A percentile compares a stretch with the other conserved stretches of the same genome.
These are phyloP conservation scores for Arthrinium puccinioides DNA, from an alignment of 2,329 filamentous ascomycete genomes.

Conservation along the genomic window DNA sequence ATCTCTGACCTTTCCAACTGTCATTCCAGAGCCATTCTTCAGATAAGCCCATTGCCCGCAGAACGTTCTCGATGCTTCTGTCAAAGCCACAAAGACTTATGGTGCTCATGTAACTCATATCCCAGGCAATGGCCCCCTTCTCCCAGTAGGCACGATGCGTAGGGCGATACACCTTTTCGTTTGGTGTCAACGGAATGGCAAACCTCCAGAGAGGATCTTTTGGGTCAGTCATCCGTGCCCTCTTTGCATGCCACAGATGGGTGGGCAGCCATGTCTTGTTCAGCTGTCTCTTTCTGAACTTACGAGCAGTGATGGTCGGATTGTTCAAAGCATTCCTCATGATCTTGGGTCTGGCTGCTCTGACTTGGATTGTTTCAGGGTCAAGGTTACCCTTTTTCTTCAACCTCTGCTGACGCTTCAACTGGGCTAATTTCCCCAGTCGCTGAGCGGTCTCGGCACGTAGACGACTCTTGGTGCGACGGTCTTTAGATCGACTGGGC, in stretches of 20 bases:
- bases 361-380: slow-evolving; percentile 26
- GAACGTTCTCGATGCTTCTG: slow-evolving; percentile 55
- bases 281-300: slow-evolving; percentile 77
- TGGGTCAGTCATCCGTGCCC: slow-evolving; percentile 79
- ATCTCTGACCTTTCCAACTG: slow-evolving; percentile 52
- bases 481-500: too few relatives aligned
- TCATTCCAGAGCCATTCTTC: slow-evolving; percentile 55
- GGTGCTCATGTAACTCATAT: slow-evolving; percentile 89
- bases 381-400: slow-evolving; percentile 25
- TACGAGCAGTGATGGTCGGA: slow-evolving; percentile 46
- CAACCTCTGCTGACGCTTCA: slow-evolving; percentile 32
- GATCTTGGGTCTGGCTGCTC: slow-evolving; percentile 53
- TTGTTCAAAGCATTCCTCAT: slow-evolving; percentile 63
- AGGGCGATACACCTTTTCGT: slow-evolving; percentile 80
- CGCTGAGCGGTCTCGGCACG: slow-evolving; percentile 71
- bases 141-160: slow-evolving; percentile 74
- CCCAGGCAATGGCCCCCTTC: slow-evolving; percentile 79
- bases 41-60: slow-evolving; percentile 58
- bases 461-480: slow-evolving; percentile 51
- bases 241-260: slow-evolving; percentile 88
- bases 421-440: slow-evolving; percentile 56
- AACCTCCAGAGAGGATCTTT: slow-evolving; percentile 84
- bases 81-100: slow-evolving; percentile 67
- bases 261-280: slow-evolving; percentile 93
- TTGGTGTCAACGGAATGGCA: slow-evolving; percentile 75